Percentiles rank a stretch among this genome's conserved stretches.
Conservation (phyloP, 768 basidiomycete species). For the Termitomyces sp. region DNA sequence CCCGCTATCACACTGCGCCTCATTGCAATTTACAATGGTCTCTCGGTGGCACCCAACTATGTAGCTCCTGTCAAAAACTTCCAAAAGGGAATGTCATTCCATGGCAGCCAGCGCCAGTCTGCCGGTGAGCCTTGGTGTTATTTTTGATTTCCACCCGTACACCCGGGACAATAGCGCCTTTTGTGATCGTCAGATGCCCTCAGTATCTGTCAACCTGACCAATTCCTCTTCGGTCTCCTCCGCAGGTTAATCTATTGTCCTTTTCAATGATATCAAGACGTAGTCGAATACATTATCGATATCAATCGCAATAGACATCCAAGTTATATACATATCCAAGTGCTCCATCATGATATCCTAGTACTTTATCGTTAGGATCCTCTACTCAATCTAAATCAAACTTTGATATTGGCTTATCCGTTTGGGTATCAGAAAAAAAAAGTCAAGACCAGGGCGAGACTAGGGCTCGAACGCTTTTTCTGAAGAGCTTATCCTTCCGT, state of each 20-base stretch:
- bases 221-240: neutral
- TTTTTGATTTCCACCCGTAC: neutral
- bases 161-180: neutral
- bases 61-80: neutral
- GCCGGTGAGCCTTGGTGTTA: slow-evolving; percentile 1
- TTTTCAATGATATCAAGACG: neutral
- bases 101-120: neutral
- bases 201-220: slow-evolving; percentile 10
- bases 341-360: neutral
- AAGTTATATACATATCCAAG: neutral
- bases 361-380: neutral
- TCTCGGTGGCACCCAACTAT: neutral
- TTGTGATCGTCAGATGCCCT: slow-evolving; percentile 1
- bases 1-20: neutral
- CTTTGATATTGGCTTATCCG: neutral
- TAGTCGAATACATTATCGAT: neutral
- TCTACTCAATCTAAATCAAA: neutral
- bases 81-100: neutral
- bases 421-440: neutral
- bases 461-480: slow-evolving; percentile 9
- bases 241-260: neutral
- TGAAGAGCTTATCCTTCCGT: slow-evolving; percentile 18
- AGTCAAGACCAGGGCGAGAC: neutral
- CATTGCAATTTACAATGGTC: neutral
- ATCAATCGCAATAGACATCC: neutral